A percentile compares a stretch with the other conserved stretches of the same genome.
phyloP scores from a whole-genome alignment of 306 rosid species.

The Senna siamea region DNA sequence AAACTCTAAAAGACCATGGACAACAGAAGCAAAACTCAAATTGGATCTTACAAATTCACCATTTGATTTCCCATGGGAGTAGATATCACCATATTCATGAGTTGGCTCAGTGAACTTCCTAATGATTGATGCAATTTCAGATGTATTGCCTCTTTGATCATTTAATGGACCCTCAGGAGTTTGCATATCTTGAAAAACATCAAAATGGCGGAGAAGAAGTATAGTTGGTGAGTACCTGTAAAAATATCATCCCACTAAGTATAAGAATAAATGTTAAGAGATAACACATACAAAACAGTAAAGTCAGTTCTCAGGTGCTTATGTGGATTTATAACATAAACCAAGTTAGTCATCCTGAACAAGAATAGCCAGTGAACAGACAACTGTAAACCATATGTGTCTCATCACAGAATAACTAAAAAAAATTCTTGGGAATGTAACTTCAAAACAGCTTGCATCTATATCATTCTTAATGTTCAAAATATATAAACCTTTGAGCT shows the following conservation, averaged over 20 bases:
- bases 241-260: constrained; percentile 40
- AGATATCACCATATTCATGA: constrained; percentile 56
- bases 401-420: not conserved
- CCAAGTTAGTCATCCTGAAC: not conserved
- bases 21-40: constrained; percentile 27
- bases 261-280: constrained; percentile 23
- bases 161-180: constrained; percentile 60
- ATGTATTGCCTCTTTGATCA: constrained; percentile 72
- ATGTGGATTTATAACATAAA: not conserved
- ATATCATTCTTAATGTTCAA: constrained; percentile 15
- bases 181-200: constrained; percentile 72
- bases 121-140: constrained; percentile 85
- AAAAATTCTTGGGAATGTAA: not conserved
- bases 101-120: constrained; percentile 78
- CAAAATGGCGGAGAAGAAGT: constrained; percentile 93
- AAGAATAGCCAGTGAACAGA: constrained; percentile 6
- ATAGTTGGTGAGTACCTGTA: constrained; percentile 86
- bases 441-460: constrained; percentile 12
- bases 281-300: constrained; percentile 28
- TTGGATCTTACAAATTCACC: constrained; percentile 68
- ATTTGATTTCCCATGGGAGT: constrained; percentile 48
- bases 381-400: constrained; percentile 15
- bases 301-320: constrained; percentile 18
- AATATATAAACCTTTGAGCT: constrained; percentile 68
- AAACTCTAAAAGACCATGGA: not conserved